phyloP scores from a whole-genome alignment of 2,329 filamentous ascomycete species.

The Cladosporium colombiae region DNA sequence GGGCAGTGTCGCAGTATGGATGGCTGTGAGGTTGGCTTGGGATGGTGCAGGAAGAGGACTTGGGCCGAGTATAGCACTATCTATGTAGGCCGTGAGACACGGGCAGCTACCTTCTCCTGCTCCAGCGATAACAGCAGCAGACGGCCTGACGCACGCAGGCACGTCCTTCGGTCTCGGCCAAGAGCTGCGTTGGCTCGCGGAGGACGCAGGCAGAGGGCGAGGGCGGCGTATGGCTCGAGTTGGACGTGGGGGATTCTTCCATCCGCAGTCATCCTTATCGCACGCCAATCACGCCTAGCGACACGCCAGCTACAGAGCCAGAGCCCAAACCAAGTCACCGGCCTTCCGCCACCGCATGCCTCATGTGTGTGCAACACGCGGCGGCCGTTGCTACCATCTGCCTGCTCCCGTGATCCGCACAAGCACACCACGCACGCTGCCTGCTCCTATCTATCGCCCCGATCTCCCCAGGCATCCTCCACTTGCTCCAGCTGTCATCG shows the following conservation, averaged over 20 bases:
- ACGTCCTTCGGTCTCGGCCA: background rate
- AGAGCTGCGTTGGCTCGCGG: background rate
- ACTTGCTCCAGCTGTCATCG: background rate
- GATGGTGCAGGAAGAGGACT: background rate
- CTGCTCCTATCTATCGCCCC: background rate
- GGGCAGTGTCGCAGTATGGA: background rate
- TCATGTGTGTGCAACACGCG: background rate
- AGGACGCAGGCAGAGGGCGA: background rate
- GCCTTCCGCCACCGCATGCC: slow-evolving; percentile 4
- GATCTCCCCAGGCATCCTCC: background rate
- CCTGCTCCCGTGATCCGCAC: background rate
- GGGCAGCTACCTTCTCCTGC: background rate
- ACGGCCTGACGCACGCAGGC: slow-evolving; percentile 8
- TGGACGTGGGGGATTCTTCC: background rate
- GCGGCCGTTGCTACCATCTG: background rate
- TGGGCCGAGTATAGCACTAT: background rate
- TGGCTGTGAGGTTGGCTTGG: background rate
- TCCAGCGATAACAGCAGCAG: background rate
- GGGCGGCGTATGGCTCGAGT: background rate
- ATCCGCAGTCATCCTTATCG: slow-evolving; percentile 5
- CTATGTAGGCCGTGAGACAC: background rate
- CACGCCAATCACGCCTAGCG: background rate
- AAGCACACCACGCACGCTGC: background rate
- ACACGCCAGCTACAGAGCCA: background rate
- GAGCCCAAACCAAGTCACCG: slow-evolving; percentile 4